phyloP scores from a whole-genome alignment of 305 asterid genomes.

The Solanum hybrid region DNA sequence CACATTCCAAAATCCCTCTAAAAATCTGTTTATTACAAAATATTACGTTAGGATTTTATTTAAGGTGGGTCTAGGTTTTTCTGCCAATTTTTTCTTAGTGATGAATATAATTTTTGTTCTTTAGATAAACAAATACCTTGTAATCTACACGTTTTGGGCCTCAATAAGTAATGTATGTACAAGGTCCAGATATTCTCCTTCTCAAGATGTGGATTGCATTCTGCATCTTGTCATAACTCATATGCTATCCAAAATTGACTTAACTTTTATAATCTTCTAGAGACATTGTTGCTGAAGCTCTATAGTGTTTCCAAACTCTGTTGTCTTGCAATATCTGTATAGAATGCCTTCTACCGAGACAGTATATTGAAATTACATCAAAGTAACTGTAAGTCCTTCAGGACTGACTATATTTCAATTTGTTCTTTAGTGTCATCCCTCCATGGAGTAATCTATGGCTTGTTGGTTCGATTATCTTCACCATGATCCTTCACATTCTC shows the following conservation, averaged over 20 bases:
- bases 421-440: constrained; percentile 51
- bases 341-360: not conserved
- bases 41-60: not conserved
- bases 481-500: constrained; percentile 81
- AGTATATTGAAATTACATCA: not conserved
- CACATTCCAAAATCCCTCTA: not conserved
- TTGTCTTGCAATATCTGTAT: not conserved
- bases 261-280: not conserved
- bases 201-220: not conserved
- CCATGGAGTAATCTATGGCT: constrained; percentile 99
- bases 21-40: not conserved
- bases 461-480: constrained; percentile 77
- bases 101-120: not conserved
- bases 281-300: not conserved
- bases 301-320: not conserved
- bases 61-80: not conserved
- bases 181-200: not conserved
- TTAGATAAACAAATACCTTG: not conserved
- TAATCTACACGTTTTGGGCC: not conserved
- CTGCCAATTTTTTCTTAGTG: not conserved
- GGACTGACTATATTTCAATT: constrained; percentile 1
- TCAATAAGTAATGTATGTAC: not conserved
- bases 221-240: not conserved
- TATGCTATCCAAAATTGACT: not conserved
- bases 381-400: not conserved